These are phyloP conservation scores for Aspergillus egyptiacus DNA, from an alignment of 495 filamentous ascomycete species.

Conservation along the genomic window DNA sequence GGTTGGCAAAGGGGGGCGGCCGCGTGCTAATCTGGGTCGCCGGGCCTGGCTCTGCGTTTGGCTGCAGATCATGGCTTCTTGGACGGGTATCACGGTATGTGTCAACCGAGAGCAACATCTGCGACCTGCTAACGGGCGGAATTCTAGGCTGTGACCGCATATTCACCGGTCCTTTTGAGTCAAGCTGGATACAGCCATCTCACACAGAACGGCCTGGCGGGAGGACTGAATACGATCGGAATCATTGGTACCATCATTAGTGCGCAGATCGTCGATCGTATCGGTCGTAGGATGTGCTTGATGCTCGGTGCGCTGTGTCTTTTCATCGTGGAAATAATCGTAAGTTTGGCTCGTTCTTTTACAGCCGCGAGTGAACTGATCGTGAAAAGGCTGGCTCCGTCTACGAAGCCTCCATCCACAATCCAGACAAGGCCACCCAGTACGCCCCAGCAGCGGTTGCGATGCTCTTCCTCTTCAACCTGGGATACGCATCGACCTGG, in stretches of 20 bases:
- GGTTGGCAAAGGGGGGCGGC: slow-evolving; percentile 26
- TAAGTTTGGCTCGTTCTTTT: slow-evolving; percentile 10
- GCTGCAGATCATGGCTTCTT: slow-evolving; percentile 51
- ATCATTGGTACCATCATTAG: slow-evolving; percentile 50
- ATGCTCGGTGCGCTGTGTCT: slow-evolving; percentile 33
- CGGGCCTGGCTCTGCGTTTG: slow-evolving; percentile 46
- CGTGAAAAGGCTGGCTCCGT: slow-evolving; percentile 28
- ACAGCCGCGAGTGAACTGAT: neutral
- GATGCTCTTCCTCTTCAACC: slow-evolving; percentile 50
- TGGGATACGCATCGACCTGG: slow-evolving; percentile 51
- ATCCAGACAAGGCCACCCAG: slow-evolving; percentile 24
- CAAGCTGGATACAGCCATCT: slow-evolving; percentile 40
- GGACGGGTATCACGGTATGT: slow-evolving; percentile 46
- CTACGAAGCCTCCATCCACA: slow-evolving; percentile 33
- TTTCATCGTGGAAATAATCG: slow-evolving; percentile 31
- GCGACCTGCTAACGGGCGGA: slow-evolving; percentile 7
- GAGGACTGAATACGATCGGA: slow-evolving; percentile 49
- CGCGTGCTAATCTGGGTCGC: slow-evolving; percentile 31
- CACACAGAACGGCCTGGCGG: slow-evolving; percentile 45
- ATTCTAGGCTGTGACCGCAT: slow-evolving; percentile 34
- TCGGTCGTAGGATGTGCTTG: slow-evolving; percentile 43
- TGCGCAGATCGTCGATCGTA: slow-evolving; percentile 47
- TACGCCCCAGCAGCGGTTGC: slow-evolving; percentile 44
- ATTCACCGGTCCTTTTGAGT: slow-evolving; percentile 36
- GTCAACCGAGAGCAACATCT: slow-evolving; percentile 14